A percentile compares a stretch with the other conserved stretches of the same genome.
These are phyloP conservation scores for Physocladia obscura DNA, from an alignment of 192 early-diverging fungal species.

Conservation along the genomic window DNA sequence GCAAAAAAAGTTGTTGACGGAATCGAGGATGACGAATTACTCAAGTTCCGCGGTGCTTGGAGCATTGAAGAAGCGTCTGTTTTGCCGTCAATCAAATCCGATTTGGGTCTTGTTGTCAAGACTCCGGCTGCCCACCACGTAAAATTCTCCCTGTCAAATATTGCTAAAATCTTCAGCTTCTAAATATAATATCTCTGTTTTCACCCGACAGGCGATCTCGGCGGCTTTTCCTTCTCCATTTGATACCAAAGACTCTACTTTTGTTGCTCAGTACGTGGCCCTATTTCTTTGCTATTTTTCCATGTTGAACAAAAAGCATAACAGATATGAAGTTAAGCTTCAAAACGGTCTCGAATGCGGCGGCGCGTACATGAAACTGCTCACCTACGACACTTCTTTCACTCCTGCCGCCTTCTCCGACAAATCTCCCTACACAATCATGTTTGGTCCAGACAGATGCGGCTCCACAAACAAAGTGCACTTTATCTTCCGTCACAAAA, in stretches of 20 bases:
- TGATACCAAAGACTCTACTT: conserved; percentile 68
- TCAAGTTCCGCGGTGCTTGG: conserved; percentile 76
- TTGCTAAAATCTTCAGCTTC: background rate
- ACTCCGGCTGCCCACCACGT: conserved; percentile 79
- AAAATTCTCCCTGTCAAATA: background rate
- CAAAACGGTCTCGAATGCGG: conserved; percentile 85
- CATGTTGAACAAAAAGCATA: background rate
- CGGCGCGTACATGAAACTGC: conserved; percentile 89
- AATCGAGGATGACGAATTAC: conserved; percentile 67
- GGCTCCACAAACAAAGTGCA: conserved; percentile 88
- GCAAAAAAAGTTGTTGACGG: conserved; percentile 72
- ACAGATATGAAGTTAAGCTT: conserved; percentile 83
- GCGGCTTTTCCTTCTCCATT: conserved; percentile 67
- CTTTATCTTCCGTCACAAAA: conserved; percentile 90
- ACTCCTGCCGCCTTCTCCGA: conserved; percentile 71
- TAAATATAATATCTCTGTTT: background rate
- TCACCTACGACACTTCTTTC: conserved; percentile 65
- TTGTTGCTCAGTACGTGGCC: conserved; percentile 54
- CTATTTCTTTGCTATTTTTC: background rate
- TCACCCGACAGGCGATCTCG: conserved; percentile 67
- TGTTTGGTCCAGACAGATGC: conserved; percentile 98
- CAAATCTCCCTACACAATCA: conserved; percentile 84
- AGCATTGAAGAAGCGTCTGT: conserved; percentile 62
- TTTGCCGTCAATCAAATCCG: conserved; percentile 56
- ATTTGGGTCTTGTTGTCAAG: conserved; percentile 79